A percentile compares a stretch with the other conserved stretches of the same genome.
Evolutionary conservation across 179 eudicot species (phyloP).

Genomic region (Amaranthus tricolor): DNA sequence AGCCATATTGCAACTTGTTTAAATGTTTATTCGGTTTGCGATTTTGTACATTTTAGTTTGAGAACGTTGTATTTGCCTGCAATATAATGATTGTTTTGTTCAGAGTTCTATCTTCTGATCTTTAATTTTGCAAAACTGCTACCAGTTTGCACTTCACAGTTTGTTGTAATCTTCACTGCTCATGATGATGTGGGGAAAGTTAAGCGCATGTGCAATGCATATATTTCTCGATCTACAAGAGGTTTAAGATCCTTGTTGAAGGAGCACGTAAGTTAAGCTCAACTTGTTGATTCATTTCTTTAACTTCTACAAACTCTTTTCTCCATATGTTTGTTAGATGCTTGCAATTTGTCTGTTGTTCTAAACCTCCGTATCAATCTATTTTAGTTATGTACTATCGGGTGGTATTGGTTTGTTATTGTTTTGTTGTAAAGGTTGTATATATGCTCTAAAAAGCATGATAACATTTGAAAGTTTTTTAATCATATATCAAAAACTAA

Average conservation of each 20-base stretch:
- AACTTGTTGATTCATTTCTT: slow-evolving; percentile 1
- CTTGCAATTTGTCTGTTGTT: neutral
- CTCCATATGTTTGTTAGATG: neutral
- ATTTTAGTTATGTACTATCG: neutral
- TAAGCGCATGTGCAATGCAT: slow-evolving; percentile 66
- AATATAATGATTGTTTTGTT: neutral
- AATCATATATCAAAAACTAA: neutral
- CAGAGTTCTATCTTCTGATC: slow-evolving; percentile 20
- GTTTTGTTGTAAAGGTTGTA: neutral
- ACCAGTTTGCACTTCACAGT: slow-evolving; percentile 78
- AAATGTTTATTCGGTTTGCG: neutral
- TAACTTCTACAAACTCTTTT: neutral
- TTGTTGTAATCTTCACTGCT: slow-evolving; percentile 81
- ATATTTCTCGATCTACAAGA: slow-evolving; percentile 84
- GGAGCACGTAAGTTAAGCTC: slow-evolving; percentile 70
- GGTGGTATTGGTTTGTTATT: neutral
- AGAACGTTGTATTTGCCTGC: neutral
- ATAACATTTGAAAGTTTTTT: neutral
- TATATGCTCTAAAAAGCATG: neutral
- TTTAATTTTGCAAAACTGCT: slow-evolving; percentile 12
- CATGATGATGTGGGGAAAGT: slow-evolving; percentile 41
- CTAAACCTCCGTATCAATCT: neutral
- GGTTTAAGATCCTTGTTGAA: slow-evolving; percentile 75
- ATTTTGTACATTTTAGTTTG: neutral
- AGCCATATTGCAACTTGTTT: slow-evolving; percentile 4